These are phyloP conservation scores for Handroanthus guayacan DNA, from an alignment of 257 asterid species.

Conservation along the genomic window DNA sequence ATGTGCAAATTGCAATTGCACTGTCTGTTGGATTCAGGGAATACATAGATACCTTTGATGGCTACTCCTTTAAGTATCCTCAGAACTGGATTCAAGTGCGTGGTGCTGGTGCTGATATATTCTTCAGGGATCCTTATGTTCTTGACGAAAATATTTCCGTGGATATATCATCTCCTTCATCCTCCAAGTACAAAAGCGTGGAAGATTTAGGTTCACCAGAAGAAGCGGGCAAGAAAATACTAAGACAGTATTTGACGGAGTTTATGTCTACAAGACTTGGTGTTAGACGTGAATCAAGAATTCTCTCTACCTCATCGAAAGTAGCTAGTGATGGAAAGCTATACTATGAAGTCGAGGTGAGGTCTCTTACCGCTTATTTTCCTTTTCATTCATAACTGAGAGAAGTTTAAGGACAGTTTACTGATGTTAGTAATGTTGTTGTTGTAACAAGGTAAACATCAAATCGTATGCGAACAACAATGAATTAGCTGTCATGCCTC, in stretches of 20 bases:
- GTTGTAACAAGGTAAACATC: conserved; percentile 68
- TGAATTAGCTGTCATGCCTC: conserved; percentile 93
- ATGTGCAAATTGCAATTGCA: conserved; percentile 49
- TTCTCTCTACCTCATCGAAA: conserved; percentile 84
- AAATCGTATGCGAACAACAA: conserved; percentile 97
- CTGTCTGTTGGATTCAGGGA: conserved; percentile 71
- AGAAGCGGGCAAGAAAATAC: conserved; percentile 81
- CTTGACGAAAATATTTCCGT: conserved; percentile 90
- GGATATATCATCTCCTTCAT: conserved; percentile 91
- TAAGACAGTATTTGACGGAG: conserved; percentile 87
- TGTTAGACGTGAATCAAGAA: conserved; percentile 75
- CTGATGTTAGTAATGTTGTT: conserved; percentile 14
- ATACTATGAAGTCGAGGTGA: conserved; percentile 85
- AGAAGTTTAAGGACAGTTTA: too few relatives aligned
- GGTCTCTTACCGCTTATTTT: conserved; percentile 25
- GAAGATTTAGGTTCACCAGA: conserved; percentile 90
- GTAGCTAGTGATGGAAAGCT: conserved; percentile 84
- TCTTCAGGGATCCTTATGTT: conserved; percentile 93
- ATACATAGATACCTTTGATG: conserved; percentile 82
- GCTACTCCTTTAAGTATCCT: conserved; percentile 86
- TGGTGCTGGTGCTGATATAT: conserved; percentile 96
- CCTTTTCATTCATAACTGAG: not conserved
- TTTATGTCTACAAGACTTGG: conserved; percentile 99
- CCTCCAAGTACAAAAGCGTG: conserved; percentile 79
- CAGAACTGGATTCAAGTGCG: conserved; percentile 94